Evolutionary conservation across 768 basidiomycete species (phyloP).

Genomic region (Dendrothele bispora): DNA sequence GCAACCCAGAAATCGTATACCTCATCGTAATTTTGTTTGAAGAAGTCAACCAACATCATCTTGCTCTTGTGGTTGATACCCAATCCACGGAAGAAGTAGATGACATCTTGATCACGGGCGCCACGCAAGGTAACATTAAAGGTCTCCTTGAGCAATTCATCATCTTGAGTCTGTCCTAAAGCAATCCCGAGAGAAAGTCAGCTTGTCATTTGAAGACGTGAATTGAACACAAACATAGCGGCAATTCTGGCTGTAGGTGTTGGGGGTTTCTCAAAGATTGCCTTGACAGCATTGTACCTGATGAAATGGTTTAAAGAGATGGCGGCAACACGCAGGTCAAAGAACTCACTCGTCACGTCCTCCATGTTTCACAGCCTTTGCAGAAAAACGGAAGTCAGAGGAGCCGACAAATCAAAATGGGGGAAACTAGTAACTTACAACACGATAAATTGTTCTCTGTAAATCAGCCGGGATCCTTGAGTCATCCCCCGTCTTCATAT

Average conservation of each 20-base stretch:
- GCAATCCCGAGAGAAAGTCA: conserved; percentile 37
- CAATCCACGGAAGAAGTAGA: conserved; percentile 45
- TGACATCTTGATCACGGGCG: conserved; percentile 40
- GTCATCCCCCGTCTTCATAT: conserved; percentile 71
- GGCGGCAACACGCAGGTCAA: not conserved
- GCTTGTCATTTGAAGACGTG: conserved; percentile 7
- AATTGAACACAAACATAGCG: conserved; percentile 58
- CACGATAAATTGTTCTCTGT: conserved; percentile 51
- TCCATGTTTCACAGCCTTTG: conserved; percentile 71
- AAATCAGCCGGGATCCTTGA: conserved; percentile 83
- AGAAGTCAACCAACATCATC: conserved; percentile 43
- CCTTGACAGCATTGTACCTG: conserved; percentile 65
- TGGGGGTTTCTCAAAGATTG: conserved; percentile 67
- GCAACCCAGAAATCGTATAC: conserved; percentile 11
- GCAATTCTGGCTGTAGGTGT: conserved; percentile 73
- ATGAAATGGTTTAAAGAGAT: not conserved
- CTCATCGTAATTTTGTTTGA: conserved; percentile 51
- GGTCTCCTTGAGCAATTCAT: conserved; percentile 43
- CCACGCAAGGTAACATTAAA: conserved; percentile 41
- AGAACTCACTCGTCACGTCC: conserved; percentile 52
- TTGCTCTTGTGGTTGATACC: conserved; percentile 43
- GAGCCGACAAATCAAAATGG: conserved; percentile 33
- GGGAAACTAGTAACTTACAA: conserved; percentile 56
- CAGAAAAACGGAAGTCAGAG: conserved; percentile 5
- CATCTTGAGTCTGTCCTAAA: conserved; percentile 46